Evolutionary conservation across 768 basidiomycete genomes (phyloP), one percentile per base, ranked within the genome.

Genomic region (Tylopilus balloui): DNA sequence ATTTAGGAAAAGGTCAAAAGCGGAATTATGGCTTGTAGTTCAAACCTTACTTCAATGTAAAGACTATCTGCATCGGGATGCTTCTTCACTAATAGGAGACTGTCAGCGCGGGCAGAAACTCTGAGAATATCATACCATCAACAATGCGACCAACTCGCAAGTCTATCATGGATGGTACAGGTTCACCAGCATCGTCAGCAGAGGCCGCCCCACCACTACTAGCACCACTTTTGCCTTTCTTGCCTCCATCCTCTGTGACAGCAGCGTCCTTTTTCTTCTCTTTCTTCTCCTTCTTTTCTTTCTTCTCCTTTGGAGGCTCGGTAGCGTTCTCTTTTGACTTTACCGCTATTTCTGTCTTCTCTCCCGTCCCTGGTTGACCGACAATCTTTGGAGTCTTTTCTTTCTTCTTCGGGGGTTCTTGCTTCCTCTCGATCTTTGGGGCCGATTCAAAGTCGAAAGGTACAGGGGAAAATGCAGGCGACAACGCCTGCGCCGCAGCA

Each of bases 51-150:
- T 78, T 98, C 95, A 52, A 98, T 81, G 63, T 98, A 99, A n/a
- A 99, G 78, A 42, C 91, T 84, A 61, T 98, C 96, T 3, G 96
- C 96, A 62, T 99, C 96, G 14, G 96, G 95, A 64, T 99, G 96
- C 61, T 89, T 91, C 70, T 83, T 84, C 60, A 98, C 95, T 95
- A 62, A 56, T 47, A 23, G 48, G 19, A 39, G 24, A 9, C 31
- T 14, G 28, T 64, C 28, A 55, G 54, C 39, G 9, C 20, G 27
- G n/a, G 25, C 23, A 21, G 20, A 13, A 34, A 14, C 11, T 21
- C 36, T 7, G 14, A 35, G n/a, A 27, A 27, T 10, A 27, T 69
- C 81, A 63, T 58, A 95, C 93, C 82, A 64, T 96, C 89, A 15
- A 97, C 71, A 54, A 98, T 95, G 57, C 82, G 85, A 3, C 96